Evolutionary conservation across 495 filamentous ascomycete species (phyloP).

Genomic region (Penicillium riverlandense): DNA sequence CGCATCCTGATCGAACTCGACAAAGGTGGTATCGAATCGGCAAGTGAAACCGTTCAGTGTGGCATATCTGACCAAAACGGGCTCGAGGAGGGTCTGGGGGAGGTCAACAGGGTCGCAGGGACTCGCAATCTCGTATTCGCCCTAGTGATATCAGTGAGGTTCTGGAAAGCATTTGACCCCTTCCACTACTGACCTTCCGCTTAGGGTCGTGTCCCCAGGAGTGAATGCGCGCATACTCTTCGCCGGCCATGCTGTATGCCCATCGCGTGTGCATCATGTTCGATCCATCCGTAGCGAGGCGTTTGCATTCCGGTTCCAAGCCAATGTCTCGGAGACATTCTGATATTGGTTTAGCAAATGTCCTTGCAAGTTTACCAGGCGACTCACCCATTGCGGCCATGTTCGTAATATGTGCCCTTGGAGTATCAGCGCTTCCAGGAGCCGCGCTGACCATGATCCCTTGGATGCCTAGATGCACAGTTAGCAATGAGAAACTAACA

Average conservation of each 20-base stretch:
- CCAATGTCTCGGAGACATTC: constrained; percentile 53
- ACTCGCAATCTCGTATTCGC: constrained; percentile 44
- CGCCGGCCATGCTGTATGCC: constrained; percentile 46
- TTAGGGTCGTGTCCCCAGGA: constrained; percentile 46
- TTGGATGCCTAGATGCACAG: constrained; percentile 22
- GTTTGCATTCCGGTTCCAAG: constrained; percentile 35
- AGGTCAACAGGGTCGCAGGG: constrained; percentile 42
- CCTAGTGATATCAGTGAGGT: constrained; percentile 15
- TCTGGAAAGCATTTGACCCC: not conserved
- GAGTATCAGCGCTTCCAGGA: constrained; percentile 43
- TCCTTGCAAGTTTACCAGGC: not conserved
- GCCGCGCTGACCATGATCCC: constrained; percentile 43
- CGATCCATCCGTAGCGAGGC: constrained; percentile 27
- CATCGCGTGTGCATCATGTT: constrained; percentile 45
- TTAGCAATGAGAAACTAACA: not conserved
- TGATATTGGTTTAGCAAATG: constrained; percentile 11
- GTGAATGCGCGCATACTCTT: constrained; percentile 45
- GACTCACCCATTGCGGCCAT: constrained; percentile 36
- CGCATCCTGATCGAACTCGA: constrained; percentile 16
- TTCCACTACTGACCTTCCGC: constrained; percentile 16
- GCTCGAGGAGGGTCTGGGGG: constrained; percentile 46
- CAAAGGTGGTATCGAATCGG: constrained; percentile 36
- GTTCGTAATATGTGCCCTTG: constrained; percentile 51
- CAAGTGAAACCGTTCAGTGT: constrained; percentile 31
- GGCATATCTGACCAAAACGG: constrained; percentile 40